Percentiles rank a stretch among this genome's conserved stretches.
These are phyloP conservation scores for Durio zibethinus DNA, from an alignment of 345 rosid genomes.

Conservation along the genomic window DNA sequence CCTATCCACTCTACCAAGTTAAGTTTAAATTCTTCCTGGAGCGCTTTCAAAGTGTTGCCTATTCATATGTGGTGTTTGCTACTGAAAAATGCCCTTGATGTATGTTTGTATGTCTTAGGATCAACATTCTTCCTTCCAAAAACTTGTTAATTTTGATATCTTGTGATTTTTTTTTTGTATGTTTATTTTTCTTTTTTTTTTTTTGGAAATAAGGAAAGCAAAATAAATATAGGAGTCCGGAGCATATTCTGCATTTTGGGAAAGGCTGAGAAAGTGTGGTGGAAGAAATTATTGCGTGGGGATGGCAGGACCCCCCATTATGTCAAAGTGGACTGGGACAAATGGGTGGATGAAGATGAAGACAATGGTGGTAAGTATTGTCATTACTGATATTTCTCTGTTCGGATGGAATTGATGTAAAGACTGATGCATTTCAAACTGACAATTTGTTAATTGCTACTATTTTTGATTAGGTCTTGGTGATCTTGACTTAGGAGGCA, in stretches of 20 bases:
- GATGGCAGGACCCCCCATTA: slow-evolving; percentile 70
- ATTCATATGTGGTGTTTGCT: not conserved
- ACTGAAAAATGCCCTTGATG: not conserved
- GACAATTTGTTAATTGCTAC: not conserved
- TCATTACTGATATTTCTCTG: not conserved
- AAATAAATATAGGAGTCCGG: slow-evolving; percentile 64
- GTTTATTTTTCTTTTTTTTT: not conserved
- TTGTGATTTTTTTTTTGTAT: not conserved
- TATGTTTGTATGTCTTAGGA: not conserved
- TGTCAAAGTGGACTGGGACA: slow-evolving; percentile 89
- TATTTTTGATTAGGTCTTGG: slow-evolving; percentile 42
- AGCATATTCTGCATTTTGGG: slow-evolving; percentile 68
- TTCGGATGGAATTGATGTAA: not conserved
- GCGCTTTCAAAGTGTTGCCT: not conserved
- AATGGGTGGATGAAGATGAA: slow-evolving; percentile 92
- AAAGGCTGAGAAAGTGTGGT: slow-evolving; percentile 74
- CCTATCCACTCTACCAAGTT: not conserved
- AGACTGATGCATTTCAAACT: not conserved
- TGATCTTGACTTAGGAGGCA: slow-evolving; percentile 62
- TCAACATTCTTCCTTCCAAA: not conserved
- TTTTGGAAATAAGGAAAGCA: slow-evolving; percentile 51
- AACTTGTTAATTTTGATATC: not conserved
- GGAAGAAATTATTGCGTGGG: slow-evolving; percentile 65
- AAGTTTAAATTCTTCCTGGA: not conserved
- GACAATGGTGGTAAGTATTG: slow-evolving; percentile 41